Evolutionary conservation across 2,329 filamentous ascomycete genomes (phyloP).

Genomic region (Colletotrichum siamense): DNA sequence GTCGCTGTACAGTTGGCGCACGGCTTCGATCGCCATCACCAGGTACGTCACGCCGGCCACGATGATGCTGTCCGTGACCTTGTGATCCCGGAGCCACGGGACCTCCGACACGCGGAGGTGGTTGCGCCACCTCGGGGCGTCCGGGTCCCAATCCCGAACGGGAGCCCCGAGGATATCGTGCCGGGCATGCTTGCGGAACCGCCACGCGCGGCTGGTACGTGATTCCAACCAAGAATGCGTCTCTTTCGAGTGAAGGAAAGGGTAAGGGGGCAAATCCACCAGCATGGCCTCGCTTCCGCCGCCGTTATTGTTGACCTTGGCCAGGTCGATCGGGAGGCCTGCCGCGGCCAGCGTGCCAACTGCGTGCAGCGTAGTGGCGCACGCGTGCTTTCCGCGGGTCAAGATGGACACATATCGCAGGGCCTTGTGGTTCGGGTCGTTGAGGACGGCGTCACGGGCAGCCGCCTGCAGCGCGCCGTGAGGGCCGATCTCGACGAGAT

Average conservation of each 20-base stretch:
- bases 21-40: slow-evolving; percentile 30
- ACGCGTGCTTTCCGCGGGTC: background rate
- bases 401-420: background rate
- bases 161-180: slow-evolving; percentile 20
- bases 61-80: slow-evolving; percentile 47
- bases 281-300: background rate
- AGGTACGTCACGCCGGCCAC: slow-evolving; percentile 40
- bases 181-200: slow-evolving; percentile 6
- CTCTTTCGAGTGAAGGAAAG: slow-evolving; percentile 19
- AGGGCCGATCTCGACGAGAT: slow-evolving; percentile 12
- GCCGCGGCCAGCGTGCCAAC: slow-evolving; percentile 24
- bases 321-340: slow-evolving; percentile 40
- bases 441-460: slow-evolving; percentile 51
- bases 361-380: background rate
- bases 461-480: slow-evolving; percentile 27
- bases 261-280: slow-evolving; percentile 20
- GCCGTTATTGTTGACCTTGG: slow-evolving; percentile 42
- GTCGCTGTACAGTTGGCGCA: slow-evolving; percentile 17
- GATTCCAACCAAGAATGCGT: slow-evolving; percentile 13
- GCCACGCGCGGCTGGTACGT: slow-evolving; percentile 8
- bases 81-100: slow-evolving; percentile 52
- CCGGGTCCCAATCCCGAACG: background rate
- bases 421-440: slow-evolving; percentile 50
- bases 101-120: slow-evolving; percentile 32
- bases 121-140: slow-evolving; percentile 18